phyloP scores from a whole-genome alignment of 1,284 basidiomycete genomes.

The Moesziomyces globuligerus region DNA sequence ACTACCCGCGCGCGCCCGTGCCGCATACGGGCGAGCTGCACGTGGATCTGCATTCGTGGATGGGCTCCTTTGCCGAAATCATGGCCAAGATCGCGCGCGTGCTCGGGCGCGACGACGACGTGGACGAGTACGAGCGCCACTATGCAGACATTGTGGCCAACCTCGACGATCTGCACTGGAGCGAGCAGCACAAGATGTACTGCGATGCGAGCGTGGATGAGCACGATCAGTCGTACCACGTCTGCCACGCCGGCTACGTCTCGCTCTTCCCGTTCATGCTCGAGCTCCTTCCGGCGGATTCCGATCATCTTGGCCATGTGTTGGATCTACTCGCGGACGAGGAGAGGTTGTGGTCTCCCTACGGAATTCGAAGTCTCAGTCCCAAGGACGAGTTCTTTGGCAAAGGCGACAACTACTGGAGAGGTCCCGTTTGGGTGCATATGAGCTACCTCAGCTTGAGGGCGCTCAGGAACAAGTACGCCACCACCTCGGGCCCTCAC shows the following conservation, averaged over 20 bases:
- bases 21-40: slow-evolving; percentile 91
- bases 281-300: slow-evolving; percentile 74
- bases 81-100: slow-evolving; percentile 58
- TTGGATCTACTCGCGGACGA: slow-evolving; percentile 83
- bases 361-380: slow-evolving; percentile 86
- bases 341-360: slow-evolving; percentile 86
- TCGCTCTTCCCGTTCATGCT: slow-evolving; percentile 92
- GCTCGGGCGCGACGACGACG: slow-evolving; percentile 83
- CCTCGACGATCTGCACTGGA: slow-evolving; percentile 94
- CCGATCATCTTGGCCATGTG: slow-evolving; percentile 80
- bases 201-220: slow-evolving; percentile 87
- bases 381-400: slow-evolving; percentile 86
- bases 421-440: slow-evolving; percentile 93
- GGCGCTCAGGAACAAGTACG: slow-evolving; percentile 83
- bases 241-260: slow-evolving; percentile 90
- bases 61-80: slow-evolving; percentile 76
- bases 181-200: slow-evolving; percentile 85
- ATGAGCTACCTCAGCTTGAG: slow-evolving; percentile 90
- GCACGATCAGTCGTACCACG: slow-evolving; percentile 86
- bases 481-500: slow-evolving; percentile 80
- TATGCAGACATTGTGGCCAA: slow-evolving; percentile 83
- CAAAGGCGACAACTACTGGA: slow-evolving; percentile 93
- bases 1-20: slow-evolving; percentile 83
- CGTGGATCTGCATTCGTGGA: slow-evolving; percentile 91
- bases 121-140: slow-evolving; percentile 77